phyloP scores from a whole-genome alignment of 345 rosid genomes.

The Xanthoceras sorbifolium region DNA sequence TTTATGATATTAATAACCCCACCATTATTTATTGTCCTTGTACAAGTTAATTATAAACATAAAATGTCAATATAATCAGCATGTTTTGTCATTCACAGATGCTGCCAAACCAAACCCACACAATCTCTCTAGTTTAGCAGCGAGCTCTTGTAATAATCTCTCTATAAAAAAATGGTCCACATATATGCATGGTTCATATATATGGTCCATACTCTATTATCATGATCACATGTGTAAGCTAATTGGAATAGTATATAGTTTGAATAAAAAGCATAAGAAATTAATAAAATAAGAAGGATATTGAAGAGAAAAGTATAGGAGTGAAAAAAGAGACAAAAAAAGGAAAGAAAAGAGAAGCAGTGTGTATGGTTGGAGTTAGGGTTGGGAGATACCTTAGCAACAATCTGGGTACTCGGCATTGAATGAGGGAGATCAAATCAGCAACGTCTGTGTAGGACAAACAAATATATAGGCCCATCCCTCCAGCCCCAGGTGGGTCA shows the following conservation, averaged over 20 bases:
- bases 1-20: too few species aligned
- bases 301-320: not conserved
- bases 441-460: not conserved
- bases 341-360: not conserved
- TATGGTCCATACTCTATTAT: not conserved
- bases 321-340: not conserved
- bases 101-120: not conserved
- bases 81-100: not conserved
- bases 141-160: not conserved
- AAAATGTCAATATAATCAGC: not conserved
- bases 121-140: not conserved
- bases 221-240: not conserved
- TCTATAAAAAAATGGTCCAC: not conserved
- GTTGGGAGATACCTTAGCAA: constrained; percentile 8
- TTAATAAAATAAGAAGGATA: not conserved
- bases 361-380: not conserved
- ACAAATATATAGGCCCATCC: constrained; percentile 22
- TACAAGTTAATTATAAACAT: not conserved
- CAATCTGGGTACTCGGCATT: constrained; percentile 24
- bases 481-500: constrained; percentile 29
- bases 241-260: not conserved
- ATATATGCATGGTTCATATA: not conserved
- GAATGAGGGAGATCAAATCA: constrained; percentile 31
- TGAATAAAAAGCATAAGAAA: not conserved
- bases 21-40: not conserved